Evolutionary conservation across 2,329 filamentous ascomycete genomes (phyloP).

Genomic region (Phialophora macrospora): DNA sequence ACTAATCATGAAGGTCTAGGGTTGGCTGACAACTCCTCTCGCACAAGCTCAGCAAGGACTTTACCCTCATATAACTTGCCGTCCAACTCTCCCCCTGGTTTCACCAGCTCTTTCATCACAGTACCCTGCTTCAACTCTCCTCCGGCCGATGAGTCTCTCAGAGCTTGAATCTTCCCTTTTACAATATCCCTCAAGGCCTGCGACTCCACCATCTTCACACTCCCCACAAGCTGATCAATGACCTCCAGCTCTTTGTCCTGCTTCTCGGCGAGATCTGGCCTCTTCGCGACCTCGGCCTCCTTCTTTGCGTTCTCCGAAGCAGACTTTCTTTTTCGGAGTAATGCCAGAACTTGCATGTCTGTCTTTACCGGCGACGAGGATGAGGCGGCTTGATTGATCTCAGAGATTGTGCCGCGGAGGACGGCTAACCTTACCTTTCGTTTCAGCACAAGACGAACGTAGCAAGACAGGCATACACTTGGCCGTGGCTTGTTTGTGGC

Average conservation of each 20-base stretch:
- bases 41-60: conserved; percentile 50
- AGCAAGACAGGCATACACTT: neutral
- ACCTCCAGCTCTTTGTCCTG: conserved; percentile 52
- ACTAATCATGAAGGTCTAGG: conserved; percentile 20
- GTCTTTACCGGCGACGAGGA: conserved; percentile 52
- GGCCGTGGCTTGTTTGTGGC: conserved; percentile 1
- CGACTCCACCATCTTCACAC: conserved; percentile 49
- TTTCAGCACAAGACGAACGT: neutral
- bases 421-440: conserved; percentile 51
- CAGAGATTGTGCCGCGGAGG: conserved; percentile 55
- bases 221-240: conserved; percentile 52
- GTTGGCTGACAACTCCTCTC: conserved; percentile 39
- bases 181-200: conserved; percentile 50
- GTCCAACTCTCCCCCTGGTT: conserved; percentile 49
- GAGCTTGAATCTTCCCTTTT: conserved; percentile 43
- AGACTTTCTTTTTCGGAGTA: conserved; percentile 52
- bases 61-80: conserved; percentile 52
- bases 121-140: conserved; percentile 46
- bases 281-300: conserved; percentile 49
- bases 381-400: conserved; percentile 56
- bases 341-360: conserved; percentile 52
- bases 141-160: conserved; percentile 40
- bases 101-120: conserved; percentile 51
- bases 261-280: conserved; percentile 52
- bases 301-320: conserved; percentile 48